Conservation (phyloP, 495 filamentous ascomycete species). For the Xylaria telfairii region DNA sequence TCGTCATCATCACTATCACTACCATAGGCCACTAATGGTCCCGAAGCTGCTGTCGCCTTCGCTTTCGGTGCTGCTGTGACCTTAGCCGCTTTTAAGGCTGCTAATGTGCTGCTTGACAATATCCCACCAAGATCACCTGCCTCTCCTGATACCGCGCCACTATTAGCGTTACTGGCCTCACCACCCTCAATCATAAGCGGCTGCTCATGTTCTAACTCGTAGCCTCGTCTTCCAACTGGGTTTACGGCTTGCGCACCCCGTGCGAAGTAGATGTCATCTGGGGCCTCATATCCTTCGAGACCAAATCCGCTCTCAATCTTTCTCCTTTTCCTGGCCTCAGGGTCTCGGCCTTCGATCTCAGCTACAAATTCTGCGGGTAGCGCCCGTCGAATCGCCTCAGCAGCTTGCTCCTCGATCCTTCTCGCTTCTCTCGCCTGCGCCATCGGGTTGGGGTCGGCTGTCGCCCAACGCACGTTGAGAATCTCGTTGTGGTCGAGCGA, state of each 20-base stretch:
- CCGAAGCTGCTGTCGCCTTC: constrained; percentile 52
- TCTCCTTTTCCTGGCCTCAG: constrained; percentile 82
- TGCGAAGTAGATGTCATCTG: constrained; percentile 93
- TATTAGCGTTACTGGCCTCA: constrained; percentile 20
- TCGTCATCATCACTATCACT: constrained; percentile 79
- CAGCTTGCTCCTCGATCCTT: constrained; percentile 95
- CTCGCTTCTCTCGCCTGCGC: constrained; percentile 91
- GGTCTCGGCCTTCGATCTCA: constrained; percentile 91
- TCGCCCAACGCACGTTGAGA: constrained; percentile 96
- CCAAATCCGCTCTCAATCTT: constrained; percentile 92
- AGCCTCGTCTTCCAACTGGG: constrained; percentile 58
- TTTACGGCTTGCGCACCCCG: constrained; percentile 65
- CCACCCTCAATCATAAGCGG: constrained; percentile 57
- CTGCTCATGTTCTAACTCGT: constrained; percentile 55
- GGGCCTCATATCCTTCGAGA: constrained; percentile 88
- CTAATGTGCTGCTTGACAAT: constrained; percentile 79
- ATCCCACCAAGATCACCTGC: constrained; percentile 67
- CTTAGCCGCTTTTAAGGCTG: constrained; percentile 66
- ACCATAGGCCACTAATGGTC: constrained; percentile 85
- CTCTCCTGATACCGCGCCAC: constrained; percentile 42
- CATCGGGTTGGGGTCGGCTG: constrained; percentile 92
- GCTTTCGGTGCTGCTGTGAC: constrained; percentile 57
- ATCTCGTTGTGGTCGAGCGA: constrained; percentile 86
- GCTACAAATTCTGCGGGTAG: constrained; percentile 92
- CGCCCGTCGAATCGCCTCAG: constrained; percentile 88